Evolutionary conservation across 345 rosid species (phyloP), one percentile per base, ranked within the genome.

Genomic region (Heritiera fomes): DNA sequence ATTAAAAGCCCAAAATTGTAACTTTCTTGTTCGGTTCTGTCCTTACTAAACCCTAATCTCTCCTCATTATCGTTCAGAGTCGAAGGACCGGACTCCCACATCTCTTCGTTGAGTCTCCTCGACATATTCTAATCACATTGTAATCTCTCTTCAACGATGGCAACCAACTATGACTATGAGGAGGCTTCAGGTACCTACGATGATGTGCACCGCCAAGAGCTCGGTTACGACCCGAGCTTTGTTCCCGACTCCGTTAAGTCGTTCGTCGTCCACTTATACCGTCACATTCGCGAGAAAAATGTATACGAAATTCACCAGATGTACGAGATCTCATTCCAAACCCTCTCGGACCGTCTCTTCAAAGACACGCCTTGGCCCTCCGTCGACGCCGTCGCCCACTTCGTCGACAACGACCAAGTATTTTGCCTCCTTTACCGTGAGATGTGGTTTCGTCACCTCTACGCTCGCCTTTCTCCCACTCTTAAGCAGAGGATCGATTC

Each of bases 241-340:
- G 95, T 96, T 1, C 97, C 99, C 18, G 99, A 96, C 79, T 90
- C 98, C 9, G 98, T 96, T 79, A 94, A 90, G 80, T 86, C 99
- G 50, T 94, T 96, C 85, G 94, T 94, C 71, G 91, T 84, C 20
- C 99, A 96, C 79, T 90, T 96, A n/a, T 96, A 96, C 87, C 92
- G 99, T 73, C 92, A 92, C 87, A 96, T 96, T 49, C 84, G 99
- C 77, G 99, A 94, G 86, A 96, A 94, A 88, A 96, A 96, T 38
- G 99, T 96, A 15, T 96, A 94, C 88, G 99, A 92, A 92, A 96
- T 94, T 87, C 97, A 96, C 79, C 97, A 94, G 92, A 96, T 96
- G 98, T 94, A 95, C 85, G 98, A 94, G 89, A 91, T 91, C 23
- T 96, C 98, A 28, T 94, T 96, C 84, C 99, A 94, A 87, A 90